phyloP scores from a whole-genome alignment of 1,284 basidiomycete genomes.

The Heterobasidion parviporum region DNA sequence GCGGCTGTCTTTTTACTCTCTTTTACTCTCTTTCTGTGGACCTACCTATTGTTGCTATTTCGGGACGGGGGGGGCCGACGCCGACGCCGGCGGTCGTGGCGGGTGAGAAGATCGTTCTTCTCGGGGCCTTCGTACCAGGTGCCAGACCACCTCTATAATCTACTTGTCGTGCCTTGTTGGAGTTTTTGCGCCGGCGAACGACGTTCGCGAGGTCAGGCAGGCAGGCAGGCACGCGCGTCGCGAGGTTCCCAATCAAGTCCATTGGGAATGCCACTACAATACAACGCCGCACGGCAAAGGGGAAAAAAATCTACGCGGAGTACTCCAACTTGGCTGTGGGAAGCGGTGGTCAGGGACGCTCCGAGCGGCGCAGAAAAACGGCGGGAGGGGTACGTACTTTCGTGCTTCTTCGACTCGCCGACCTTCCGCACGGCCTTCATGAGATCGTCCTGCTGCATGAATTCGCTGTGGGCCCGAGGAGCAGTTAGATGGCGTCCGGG shows the following conservation, averaged over 20 bases:
- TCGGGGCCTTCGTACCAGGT: too few relatives aligned
- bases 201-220: too few relatives aligned
- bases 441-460: slow-evolving; percentile 89
- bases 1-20: too few relatives aligned
- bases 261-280: neutral
- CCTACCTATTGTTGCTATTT: too few relatives aligned
- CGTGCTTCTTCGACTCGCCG: slow-evolving; percentile 93
- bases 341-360: slow-evolving; percentile 8
- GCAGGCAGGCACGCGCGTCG: too few relatives aligned
- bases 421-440: slow-evolving; percentile 98
- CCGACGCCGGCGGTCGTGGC: too few relatives aligned
- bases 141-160: too few relatives aligned
- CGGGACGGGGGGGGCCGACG: too few relatives aligned
- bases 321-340: slow-evolving; percentile 52
- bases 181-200: too few relatives aligned
- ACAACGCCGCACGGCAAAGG: neutral
- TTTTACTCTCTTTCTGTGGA: too few relatives aligned
- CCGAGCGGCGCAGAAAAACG: neutral
- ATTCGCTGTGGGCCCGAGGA: slow-evolving; percentile 52
- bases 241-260: neutral
- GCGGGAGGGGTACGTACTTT: slow-evolving; percentile 40
- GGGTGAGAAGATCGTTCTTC: too few relatives aligned
- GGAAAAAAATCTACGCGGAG: slow-evolving; percentile 26
- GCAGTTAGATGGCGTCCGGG: slow-evolving; percentile 2
- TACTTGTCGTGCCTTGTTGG: too few relatives aligned